phyloP scores from a whole-genome alignment of 768 basidiomycete genomes.

The Termitomyces sp. region DNA sequence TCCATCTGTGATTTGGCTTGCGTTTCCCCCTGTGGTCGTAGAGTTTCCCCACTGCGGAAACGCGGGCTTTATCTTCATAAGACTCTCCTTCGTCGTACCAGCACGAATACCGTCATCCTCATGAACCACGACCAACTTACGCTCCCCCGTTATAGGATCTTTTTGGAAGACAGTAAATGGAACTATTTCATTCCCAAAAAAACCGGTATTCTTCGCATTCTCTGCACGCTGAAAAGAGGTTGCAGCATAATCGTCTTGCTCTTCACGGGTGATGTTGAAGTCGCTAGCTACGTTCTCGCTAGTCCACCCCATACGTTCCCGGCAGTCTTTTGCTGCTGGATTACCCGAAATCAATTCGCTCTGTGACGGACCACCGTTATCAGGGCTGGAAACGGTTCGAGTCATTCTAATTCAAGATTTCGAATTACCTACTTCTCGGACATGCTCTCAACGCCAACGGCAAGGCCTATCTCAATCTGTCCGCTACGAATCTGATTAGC shows the following conservation, averaged over 20 bases:
- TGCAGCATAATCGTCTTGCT: conserved; percentile 73
- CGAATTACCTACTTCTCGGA: conserved; percentile 50
- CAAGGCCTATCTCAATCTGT: conserved; percentile 78
- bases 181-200: conserved; percentile 65
- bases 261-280: conserved; percentile 63
- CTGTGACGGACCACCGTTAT: conserved; percentile 51
- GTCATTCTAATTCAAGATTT: neutral
- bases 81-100: conserved; percentile 61
- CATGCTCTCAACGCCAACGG: conserved; percentile 87
- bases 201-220: conserved; percentile 59
- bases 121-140: conserved; percentile 46
- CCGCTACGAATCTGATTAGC: conserved; percentile 71
- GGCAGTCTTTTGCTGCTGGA: conserved; percentile 52
- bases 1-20: conserved; percentile 81
- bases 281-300: conserved; percentile 81
- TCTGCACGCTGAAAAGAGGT: conserved; percentile 76
- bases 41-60: conserved; percentile 79
- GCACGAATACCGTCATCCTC: conserved; percentile 77
- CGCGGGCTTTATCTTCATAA: conserved; percentile 63
- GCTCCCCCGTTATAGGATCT: conserved; percentile 48
- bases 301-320: conserved; percentile 84
- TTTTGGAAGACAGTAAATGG: conserved; percentile 65
- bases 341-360: conserved; percentile 58
- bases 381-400: conserved; percentile 40
- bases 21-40: conserved; percentile 80